These are phyloP conservation scores for Gossypium mustelinum DNA, from an alignment of 345 rosid species.

Conservation along the genomic window DNA sequence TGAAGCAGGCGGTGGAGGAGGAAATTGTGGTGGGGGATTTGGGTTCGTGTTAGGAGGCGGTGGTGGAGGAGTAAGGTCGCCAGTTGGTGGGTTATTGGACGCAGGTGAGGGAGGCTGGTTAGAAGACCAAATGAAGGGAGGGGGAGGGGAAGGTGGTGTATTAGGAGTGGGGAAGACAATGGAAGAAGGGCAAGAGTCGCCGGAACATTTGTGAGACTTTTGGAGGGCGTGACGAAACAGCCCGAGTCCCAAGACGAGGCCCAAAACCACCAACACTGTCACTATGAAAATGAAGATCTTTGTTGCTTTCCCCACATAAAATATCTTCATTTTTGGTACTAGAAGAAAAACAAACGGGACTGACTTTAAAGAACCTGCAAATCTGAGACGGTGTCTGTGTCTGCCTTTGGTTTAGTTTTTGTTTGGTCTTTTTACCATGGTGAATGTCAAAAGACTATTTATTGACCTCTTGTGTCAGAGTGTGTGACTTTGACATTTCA, in stretches of 20 bases:
- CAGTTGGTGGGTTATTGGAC: constrained; percentile 17
- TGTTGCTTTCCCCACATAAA: constrained; percentile 96
- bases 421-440: constrained; percentile 19
- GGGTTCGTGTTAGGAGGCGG: constrained; percentile 26
- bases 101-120: constrained; percentile 32
- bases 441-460: neutral
- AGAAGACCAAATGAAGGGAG: constrained; percentile 21
- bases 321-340: constrained; percentile 36
- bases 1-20: constrained; percentile 29
- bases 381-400: constrained; percentile 14
- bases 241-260: constrained; percentile 65
- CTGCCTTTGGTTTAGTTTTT: constrained; percentile 2
- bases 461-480: neutral
- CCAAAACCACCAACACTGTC: constrained; percentile 57
- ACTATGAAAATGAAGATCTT: constrained; percentile 96
- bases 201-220: constrained; percentile 50
- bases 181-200: constrained; percentile 45
- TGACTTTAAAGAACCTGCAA: neutral
- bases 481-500: too few species aligned
- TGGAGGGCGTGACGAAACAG: constrained; percentile 45
- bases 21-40: constrained; percentile 30
- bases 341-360: constrained; percentile 1
- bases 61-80: constrained; percentile 29
- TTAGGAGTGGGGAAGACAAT: constrained; percentile 38
- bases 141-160: constrained; percentile 17